Base-by-base conservation (phyloP, 1,284 basidiomycete species). In the Ceratobasidium sp. region DNA sequence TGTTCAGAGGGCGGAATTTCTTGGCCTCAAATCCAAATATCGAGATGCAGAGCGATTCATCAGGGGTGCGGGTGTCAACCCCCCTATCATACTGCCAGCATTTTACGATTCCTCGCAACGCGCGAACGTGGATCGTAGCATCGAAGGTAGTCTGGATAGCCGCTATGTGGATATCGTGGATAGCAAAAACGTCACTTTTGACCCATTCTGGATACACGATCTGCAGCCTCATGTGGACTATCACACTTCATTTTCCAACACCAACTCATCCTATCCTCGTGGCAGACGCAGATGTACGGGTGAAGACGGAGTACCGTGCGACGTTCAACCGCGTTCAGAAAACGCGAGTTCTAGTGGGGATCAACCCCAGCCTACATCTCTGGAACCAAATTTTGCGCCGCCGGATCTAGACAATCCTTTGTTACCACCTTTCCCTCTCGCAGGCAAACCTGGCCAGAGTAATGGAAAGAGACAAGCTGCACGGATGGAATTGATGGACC, bases 141-240 rank as follows among this genome's bases (percentile, higher is more conserved):
- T n/a, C 32, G 8, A 34, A 16, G 53, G 12, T 57, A 88, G 87
- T 74, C 80, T 87, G 73, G 88, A 89, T 77, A 85, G 87, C 65
- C 21, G n/a, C 53, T 26, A 28, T 36, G 41, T 32, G 14, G 36
- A 21, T 18, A 57, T 28, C 28, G 9, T 21, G 4, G 30, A 36
- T 57, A 1, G 16, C 14, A 28, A 32, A 34, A 36, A 36, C 53
- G 32, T 34, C 32, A n/a, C 30, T n/a, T 32, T 57, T 34, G 53
- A n/a, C 12, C 30, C 53, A 10, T 57, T 57, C n/a, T 57, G 53
- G 53, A 34, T 36, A 16, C 16, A 57, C 14, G 53, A 57, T 57
- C 53, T 57, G 9, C 30, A 34, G 18, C 53, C 53, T 32, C 53
- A 18, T 36, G 14, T 18, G 28, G 32, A 57, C 6, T 30, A 18